A percentile compares a stretch with the other conserved stretches of the same genome.
These are phyloP conservation scores for Suhomyces maxii DNA, from an alignment of 1,139 yeast genomes.

Conservation along the genomic window DNA sequence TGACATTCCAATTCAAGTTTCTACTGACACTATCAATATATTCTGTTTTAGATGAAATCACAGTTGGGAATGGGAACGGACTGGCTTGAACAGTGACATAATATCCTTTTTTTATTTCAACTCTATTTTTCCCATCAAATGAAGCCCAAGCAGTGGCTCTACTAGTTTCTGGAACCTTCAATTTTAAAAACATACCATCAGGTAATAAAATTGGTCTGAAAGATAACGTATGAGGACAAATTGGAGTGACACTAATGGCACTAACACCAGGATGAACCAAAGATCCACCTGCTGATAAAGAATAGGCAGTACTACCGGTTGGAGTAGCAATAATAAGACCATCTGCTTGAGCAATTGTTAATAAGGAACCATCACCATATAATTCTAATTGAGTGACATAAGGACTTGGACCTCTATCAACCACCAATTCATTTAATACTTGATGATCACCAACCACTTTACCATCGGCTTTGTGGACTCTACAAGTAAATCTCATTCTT, in stretches of 20 bases:
- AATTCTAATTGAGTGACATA: constrained; percentile 80
- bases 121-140: constrained; percentile 80
- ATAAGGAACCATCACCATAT: constrained; percentile 75
- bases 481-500: constrained; percentile 79
- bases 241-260: constrained; percentile 87
- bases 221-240: constrained; percentile 88
- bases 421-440: constrained; percentile 78
- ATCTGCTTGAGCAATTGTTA: constrained; percentile 89
- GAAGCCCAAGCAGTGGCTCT: constrained; percentile 89
- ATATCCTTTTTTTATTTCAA: constrained; percentile 70
- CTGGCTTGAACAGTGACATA: constrained; percentile 77
- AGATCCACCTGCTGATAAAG: constrained; percentile 88
- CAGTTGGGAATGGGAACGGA: constrained; percentile 85
- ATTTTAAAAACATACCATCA: constrained; percentile 77
- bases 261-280: constrained; percentile 87
- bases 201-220: constrained; percentile 86
- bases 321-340: constrained; percentile 89
- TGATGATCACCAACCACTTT: constrained; percentile 69
- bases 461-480: constrained; percentile 59
- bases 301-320: constrained; percentile 90
- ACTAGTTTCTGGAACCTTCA: constrained; percentile 67
- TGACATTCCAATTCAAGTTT: constrained; percentile 81
- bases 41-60: constrained; percentile 70
- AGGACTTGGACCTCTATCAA: constrained; percentile 88
- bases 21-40: constrained; percentile 82